Evolutionary conservation across 108 stramenopile genomes (phyloP).

Genomic region (Nitzschia sp.): DNA sequence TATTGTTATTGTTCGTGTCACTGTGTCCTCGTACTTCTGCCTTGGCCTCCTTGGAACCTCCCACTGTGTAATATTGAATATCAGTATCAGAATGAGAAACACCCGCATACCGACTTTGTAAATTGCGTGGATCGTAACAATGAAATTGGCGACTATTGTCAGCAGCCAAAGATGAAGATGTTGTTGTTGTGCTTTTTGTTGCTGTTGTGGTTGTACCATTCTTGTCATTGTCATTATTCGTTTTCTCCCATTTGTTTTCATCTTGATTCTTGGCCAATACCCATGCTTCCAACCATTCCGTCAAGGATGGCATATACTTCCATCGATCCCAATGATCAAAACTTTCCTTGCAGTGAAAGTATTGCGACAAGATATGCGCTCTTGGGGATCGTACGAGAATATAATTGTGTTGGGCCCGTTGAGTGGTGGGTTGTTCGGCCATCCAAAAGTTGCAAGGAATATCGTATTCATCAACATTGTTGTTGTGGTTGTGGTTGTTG

Average conservation of each 20-base stretch:
- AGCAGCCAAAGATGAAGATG: neutral
- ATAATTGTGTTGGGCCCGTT: neutral
- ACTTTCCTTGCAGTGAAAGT: conserved; percentile 20
- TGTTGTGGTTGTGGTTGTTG: no score
- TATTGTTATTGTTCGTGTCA: no score
- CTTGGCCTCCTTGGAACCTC: no score
- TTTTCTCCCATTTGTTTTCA: no score
- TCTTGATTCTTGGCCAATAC: neutral
- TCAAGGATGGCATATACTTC: conserved; percentile 1
- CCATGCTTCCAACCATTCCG: conserved; percentile 13
- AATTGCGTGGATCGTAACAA: conserved; percentile 11
- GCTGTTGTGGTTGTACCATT: no score
- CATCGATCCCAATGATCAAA: conserved; percentile 2
- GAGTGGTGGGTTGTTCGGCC: conserved; percentile 13
- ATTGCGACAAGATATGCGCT: conserved; percentile 11
- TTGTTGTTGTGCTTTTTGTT: no score
- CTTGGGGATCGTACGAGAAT: neutral
- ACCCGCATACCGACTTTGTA: conserved; percentile 3
- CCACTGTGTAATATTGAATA: no score
- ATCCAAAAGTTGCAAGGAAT: conserved; percentile 14
- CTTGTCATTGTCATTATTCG: no score
- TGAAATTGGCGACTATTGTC: neutral
- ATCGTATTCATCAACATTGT: no score
- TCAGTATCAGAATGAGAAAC: neutral
- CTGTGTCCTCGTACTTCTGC: no score